phyloP scores from a whole-genome alignment of 2,329 filamentous ascomycete species.

The Chaetothyriales sp. region DNA sequence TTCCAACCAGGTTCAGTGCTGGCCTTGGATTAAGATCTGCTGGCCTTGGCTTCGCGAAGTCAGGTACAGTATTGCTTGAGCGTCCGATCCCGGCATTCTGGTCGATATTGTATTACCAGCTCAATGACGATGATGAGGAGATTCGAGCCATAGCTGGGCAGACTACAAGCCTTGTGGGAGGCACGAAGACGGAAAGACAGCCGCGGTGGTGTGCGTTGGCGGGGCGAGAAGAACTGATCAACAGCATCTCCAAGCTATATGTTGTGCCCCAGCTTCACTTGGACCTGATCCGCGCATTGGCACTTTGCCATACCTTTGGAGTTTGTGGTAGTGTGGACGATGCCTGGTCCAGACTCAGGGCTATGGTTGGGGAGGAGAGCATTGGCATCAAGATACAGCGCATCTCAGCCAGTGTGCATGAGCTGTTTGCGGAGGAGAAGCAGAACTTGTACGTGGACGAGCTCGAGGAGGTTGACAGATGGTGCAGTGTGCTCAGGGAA shows the following conservation, averaged over 20 bases:
- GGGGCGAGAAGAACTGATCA: slow-evolving; percentile 23
- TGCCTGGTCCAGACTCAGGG: not conserved
- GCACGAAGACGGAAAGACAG: no score
- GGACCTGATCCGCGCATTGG: slow-evolving; percentile 20
- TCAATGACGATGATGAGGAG: slow-evolving; percentile 87
- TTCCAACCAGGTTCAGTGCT: slow-evolving; percentile 20
- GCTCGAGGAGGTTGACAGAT: slow-evolving; percentile 55
- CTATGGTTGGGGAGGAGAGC: not conserved
- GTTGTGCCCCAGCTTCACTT: slow-evolving; percentile 17
- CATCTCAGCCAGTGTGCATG: slow-evolving; percentile 29
- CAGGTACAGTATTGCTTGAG: slow-evolving; percentile 16
- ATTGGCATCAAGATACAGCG: not conserved
- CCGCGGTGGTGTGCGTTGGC: slow-evolving; percentile 30
- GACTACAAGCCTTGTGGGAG: slow-evolving; percentile 1
- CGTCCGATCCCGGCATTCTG: slow-evolving; percentile 1
- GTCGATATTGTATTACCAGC: slow-evolving; percentile 51
- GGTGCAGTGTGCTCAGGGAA: slow-evolving; percentile 39
- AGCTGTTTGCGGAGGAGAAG: slow-evolving; percentile 75
- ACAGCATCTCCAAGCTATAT: not conserved
- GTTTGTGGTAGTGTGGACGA: not conserved
- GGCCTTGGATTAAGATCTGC: slow-evolving; percentile 48
- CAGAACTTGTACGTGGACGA: slow-evolving; percentile 90
- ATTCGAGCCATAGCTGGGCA: slow-evolving; percentile 50
- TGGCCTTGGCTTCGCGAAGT: slow-evolving; percentile 28
- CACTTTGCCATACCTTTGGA: not conserved